A percentile compares a stretch with the other conserved stretches of the same genome.
These are phyloP conservation scores for Solanum chmielewskii DNA, from an alignment of 257 asterid genomes.

Conservation along the genomic window DNA sequence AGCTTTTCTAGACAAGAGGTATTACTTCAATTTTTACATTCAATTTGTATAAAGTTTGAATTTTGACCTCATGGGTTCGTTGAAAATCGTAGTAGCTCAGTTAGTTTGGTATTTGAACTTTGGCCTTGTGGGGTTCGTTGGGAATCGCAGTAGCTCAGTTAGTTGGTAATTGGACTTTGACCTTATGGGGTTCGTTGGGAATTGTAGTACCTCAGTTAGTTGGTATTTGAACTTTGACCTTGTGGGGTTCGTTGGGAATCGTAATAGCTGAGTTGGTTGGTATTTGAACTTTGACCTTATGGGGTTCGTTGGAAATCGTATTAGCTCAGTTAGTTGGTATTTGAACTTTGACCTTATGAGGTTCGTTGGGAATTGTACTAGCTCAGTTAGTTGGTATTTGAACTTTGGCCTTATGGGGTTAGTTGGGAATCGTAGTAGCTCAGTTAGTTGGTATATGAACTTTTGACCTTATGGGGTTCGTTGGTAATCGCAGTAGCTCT, in stretches of 20 bases:
- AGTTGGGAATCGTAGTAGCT: not conserved
- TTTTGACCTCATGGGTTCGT: not conserved
- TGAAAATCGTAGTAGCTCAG: no score
- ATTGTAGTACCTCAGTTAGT: not conserved
- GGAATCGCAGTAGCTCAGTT: not conserved
- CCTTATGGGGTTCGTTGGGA: not conserved
- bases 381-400: not conserved
- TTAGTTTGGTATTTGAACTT: no score
- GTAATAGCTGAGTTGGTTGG: not conserved
- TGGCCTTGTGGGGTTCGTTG: not conserved
- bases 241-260: not conserved
- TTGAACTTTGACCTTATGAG: not conserved
- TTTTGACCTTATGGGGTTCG: not conserved
- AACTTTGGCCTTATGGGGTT: not conserved
- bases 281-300: not conserved
- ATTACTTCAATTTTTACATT: not conserved
- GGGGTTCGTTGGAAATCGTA: not conserved
- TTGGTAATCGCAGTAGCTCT: not conserved
- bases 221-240: not conserved
- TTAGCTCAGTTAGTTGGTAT: not conserved
- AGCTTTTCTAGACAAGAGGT: slow-evolving; percentile 74
- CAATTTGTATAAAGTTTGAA: not conserved
- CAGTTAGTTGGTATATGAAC: not conserved
- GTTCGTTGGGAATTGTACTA: not conserved
- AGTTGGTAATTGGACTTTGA: not conserved